These are phyloP conservation scores for Candida vaughaniae DNA, from an alignment of 805 yeast genomes.

Conservation along the genomic window DNA sequence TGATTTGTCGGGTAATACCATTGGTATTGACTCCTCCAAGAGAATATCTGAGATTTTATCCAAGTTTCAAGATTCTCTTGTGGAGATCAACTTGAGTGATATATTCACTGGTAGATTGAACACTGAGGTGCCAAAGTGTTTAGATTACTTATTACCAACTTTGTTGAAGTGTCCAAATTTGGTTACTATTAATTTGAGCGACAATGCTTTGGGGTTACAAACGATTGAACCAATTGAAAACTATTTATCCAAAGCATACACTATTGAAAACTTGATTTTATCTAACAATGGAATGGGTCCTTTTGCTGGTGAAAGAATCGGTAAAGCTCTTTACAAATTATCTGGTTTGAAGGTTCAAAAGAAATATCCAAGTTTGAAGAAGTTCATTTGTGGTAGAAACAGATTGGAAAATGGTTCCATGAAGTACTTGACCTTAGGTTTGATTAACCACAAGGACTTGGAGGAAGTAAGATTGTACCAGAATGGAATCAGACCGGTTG, in stretches of 20 bases:
- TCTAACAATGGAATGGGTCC: constrained; percentile 99
- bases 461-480: constrained; percentile 81
- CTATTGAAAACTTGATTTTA: constrained; percentile 81
- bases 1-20: constrained; percentile 90
- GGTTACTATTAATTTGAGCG: constrained; percentile 78
- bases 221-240: constrained; percentile 87
- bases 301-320: constrained; percentile 92
- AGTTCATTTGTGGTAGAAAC: constrained; percentile 95
- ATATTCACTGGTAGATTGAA: constrained; percentile 92
- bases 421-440: constrained; percentile 78
- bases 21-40: constrained; percentile 86
- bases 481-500: constrained; percentile 95
- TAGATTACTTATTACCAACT: constrained; percentile 70
- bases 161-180: constrained; percentile 67
- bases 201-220: constrained; percentile 95
- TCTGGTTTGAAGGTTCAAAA: constrained; percentile 58
- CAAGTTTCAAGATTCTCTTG: constrained; percentile 42
- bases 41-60: constrained; percentile 59
- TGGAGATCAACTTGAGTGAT: constrained; percentile 83
- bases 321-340: constrained; percentile 74
- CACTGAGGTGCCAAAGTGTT: constrained; percentile 88
- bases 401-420: constrained; percentile 95
- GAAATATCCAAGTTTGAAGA: constrained; percentile 57
- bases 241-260: constrained; percentile 69
- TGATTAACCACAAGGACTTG: constrained; percentile 74